Evolutionary conservation across 208 protist genomes (phyloP), one percentile per base, ranked within the genome.

Genomic region (Trypanosoma cruzi): DNA sequence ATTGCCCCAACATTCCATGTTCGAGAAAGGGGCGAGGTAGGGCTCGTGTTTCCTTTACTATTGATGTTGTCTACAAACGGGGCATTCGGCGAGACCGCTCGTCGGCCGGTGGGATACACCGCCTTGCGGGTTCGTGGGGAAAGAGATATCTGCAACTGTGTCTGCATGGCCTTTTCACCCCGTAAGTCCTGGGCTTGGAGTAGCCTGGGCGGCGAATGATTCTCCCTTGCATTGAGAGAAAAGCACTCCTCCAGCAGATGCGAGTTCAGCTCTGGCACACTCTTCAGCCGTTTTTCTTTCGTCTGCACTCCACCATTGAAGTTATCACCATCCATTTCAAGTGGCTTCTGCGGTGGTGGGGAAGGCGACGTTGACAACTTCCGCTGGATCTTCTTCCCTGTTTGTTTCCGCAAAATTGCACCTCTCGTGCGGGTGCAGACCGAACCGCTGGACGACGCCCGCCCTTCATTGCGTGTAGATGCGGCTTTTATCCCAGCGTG

Each of bases 101-200:
- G 57, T 20, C 28, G 53, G 48, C 48, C 16, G 1, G 48, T 8
- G 48, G 48, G 16, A 18, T 52, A 60, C 10, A 40, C 31, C 1
- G 24, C 20, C 59, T 57, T 49, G 28, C 50, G 26, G 5, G 18
- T 48, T 4, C 63, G 48, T 46, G 48, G 62, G 3, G 62, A 67
- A 13, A n/a, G 48, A 2, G 29, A 31, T 26, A 31, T n/a, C 34
- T 57, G 62, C 48, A 46, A 2, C n/a, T 48, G 18, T 22, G 40
- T 24, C 48, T 52, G 4, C 11, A 18, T 6, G 48, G 0, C 32
- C n/a, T 16, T 31, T 44, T 68, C 63, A 32, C 49, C 34, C 6
- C 63, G 48, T 7, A 68, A 28, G 32, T 68, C 63, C 52, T 68
- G 63, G 5, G 63, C 48, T 0, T 48, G 50, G 2, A 68, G 36